Base-by-base conservation (phyloP, 2,329 filamentous ascomycete genomes). In the Lachnellula arida region DNA sequence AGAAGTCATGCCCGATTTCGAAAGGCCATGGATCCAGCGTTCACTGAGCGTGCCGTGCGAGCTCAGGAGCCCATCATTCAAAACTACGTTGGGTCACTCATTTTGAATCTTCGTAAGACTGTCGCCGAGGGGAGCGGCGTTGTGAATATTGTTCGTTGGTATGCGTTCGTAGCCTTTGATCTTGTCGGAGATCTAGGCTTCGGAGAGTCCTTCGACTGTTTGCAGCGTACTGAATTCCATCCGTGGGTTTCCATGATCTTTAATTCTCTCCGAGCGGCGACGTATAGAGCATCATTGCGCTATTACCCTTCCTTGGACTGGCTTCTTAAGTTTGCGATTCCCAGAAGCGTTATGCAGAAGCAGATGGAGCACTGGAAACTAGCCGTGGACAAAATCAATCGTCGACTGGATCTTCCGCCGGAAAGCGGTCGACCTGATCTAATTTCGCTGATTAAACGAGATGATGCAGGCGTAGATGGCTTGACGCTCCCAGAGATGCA, bases 111-210 rank as follows among this genome's bases (percentile, higher is more conserved):
- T 3, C 42, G 56, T 28, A 46, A 56, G 32, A 25, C 48, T 2
- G 42, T 53, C 23, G 32, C 60, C 8, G 51, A 55, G 9, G 14
- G 23, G 15, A 28, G 22, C 39, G 23, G 51, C 9, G 56, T 53
- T 2, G 43, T 63, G 8, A 60, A 65, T 46, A 68, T 73, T 60
- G 63, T 61, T 12, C 59, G 65, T 50, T 73, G 71, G 70, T 71
- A 62, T 54, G 68, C 70, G 44, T 71, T 67, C 60, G 57, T 67
- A 2, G 67, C 71, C 2, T 73, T 74, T 58, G 73, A 74, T 57
- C 64, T 74, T 23, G 68, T 73, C 44, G 73, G 74, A 14, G 75
- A 77, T 53, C 67, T 78, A 35, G 70, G 72, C 0, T 77, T 76
- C 57, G 75, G 74, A 4, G 71, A 75, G 54, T 70, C 71, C 0